Conservation (phyloP, 2,329 filamentous ascomycete species). For the Fusarium beomiforme region DNA sequence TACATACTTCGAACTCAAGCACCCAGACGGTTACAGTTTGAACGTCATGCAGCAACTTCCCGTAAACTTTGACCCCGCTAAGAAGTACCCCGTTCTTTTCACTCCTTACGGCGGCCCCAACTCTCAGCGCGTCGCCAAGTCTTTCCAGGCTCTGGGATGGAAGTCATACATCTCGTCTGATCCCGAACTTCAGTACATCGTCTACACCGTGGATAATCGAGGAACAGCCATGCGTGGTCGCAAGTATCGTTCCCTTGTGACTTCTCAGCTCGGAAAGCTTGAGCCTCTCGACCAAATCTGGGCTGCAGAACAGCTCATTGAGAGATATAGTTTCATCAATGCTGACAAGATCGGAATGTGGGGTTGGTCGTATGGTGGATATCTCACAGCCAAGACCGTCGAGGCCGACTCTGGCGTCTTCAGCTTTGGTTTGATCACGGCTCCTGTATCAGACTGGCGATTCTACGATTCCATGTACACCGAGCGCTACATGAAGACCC, state of each 20-base stretch:
- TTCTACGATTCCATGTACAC: constrained; percentile 79
- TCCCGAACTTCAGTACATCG: constrained; percentile 73
- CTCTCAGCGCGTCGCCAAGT: constrained; percentile 69
- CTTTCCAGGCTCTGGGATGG: constrained; percentile 66
- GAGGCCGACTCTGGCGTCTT: constrained; percentile 70
- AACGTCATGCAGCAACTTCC: constrained; percentile 74
- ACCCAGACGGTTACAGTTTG: constrained; percentile 68
- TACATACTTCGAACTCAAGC: constrained; percentile 69
- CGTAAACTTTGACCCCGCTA: constrained; percentile 68
- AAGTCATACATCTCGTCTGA: constrained; percentile 73
- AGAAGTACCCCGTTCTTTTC: constrained; percentile 74
- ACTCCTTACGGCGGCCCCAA: constrained; percentile 75
- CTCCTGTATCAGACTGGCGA: constrained; percentile 74
- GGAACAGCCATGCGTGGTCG: constrained; percentile 74
- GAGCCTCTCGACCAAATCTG: constrained; percentile 75
- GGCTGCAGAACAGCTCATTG: constrained; percentile 66
- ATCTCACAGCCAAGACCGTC: constrained; percentile 72
- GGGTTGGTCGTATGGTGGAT: constrained; percentile 76
- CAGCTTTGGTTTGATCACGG: constrained; percentile 70
- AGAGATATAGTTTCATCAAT: constrained; percentile 64
- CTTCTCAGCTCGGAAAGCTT: constrained; percentile 68
- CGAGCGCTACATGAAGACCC: constrained; percentile 77
- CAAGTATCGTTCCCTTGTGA: constrained; percentile 67
- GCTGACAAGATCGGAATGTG: constrained; percentile 70
- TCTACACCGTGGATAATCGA: constrained; percentile 74